Evolutionary conservation across 345 rosid species (phyloP).

Genomic region (Turritis glabra): DNA sequence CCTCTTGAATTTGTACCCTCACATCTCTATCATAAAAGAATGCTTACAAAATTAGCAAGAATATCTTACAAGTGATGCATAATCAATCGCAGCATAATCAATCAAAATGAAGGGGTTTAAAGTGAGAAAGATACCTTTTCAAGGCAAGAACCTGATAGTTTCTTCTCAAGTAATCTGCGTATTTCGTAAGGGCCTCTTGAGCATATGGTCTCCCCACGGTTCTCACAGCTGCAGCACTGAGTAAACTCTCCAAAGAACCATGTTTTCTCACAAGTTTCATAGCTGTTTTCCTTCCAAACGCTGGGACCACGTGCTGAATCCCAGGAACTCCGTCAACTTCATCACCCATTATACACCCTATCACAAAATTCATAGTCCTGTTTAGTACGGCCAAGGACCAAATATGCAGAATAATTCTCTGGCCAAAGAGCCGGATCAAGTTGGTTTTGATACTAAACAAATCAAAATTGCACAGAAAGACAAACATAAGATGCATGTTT

Average conservation of each 20-base stretch:
- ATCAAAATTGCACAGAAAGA: not conserved
- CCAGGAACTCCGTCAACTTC: conserved; percentile 93
- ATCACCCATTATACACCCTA: conserved; percentile 91
- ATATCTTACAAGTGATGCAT: not conserved
- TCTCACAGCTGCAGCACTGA: conserved; percentile 79
- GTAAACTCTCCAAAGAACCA: conserved; percentile 81
- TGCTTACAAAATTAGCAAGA: not conserved
- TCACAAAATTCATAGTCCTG: conserved; percentile 5
- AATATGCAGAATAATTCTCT: not conserved
- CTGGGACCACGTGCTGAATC: conserved; percentile 77
- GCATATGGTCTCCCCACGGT: conserved; percentile 80
- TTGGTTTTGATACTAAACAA: not conserved
- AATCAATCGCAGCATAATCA: not conserved
- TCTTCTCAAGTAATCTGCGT: conserved; percentile 81
- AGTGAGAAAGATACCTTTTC: conserved; percentile 52
- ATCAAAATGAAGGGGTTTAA: not conserved
- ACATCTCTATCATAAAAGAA: conserved; percentile 56
- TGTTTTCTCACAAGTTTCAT: conserved; percentile 79
- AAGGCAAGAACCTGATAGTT: conserved; percentile 85
- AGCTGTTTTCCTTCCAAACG: conserved; percentile 87
- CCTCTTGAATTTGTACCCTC: conserved; percentile 68
- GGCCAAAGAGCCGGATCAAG: not conserved
- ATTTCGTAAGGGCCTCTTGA: conserved; percentile 82
- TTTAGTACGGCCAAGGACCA: not conserved
- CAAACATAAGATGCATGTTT: not conserved